These are phyloP conservation scores for Eimeria acervulina DNA, from an alignment of 169 alveolate species.

Conservation along the genomic window DNA sequence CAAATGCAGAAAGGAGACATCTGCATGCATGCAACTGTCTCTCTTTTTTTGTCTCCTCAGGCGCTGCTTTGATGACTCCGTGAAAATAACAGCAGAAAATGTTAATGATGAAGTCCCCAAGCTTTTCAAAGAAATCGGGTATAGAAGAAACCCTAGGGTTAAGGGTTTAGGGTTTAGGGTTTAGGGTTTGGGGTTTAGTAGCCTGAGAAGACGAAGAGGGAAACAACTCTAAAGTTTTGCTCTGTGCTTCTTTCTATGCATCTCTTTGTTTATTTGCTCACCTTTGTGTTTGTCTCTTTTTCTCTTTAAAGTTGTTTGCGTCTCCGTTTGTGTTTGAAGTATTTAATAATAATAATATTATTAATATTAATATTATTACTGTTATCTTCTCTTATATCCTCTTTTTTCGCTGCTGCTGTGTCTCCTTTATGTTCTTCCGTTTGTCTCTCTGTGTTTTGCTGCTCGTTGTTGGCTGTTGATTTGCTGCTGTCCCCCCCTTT, in stretches of 20 bases:
- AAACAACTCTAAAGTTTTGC: no score
- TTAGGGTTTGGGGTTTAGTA: conserved; percentile 1
- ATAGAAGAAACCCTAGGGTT: neutral
- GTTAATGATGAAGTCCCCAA: conserved; percentile 83
- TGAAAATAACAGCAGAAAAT: conserved; percentile 72
- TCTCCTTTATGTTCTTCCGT: no score
- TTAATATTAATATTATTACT: no score
- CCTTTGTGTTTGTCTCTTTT: neutral
- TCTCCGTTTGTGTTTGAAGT: no score
- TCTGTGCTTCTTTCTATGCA: neutral
- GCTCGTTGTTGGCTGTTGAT: no score
- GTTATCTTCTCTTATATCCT: no score
- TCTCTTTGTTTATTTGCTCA: neutral
- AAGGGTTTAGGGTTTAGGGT: conserved; percentile 59
- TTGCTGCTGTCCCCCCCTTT: no score
- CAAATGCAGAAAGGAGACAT: neutral
- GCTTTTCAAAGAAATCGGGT: conserved; percentile 83
- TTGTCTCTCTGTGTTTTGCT: neutral
- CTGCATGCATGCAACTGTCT: neutral
- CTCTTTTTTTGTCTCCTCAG: neutral
- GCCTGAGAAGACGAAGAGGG: no score
- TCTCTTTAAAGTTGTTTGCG: neutral
- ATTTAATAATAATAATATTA: no score
- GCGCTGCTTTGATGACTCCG: conserved; percentile 74
- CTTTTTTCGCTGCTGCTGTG: no score